Evolutionary conservation across 345 rosid species (phyloP), one percentile per base, ranked within the genome.

Genomic region (Camelina sativa): DNA sequence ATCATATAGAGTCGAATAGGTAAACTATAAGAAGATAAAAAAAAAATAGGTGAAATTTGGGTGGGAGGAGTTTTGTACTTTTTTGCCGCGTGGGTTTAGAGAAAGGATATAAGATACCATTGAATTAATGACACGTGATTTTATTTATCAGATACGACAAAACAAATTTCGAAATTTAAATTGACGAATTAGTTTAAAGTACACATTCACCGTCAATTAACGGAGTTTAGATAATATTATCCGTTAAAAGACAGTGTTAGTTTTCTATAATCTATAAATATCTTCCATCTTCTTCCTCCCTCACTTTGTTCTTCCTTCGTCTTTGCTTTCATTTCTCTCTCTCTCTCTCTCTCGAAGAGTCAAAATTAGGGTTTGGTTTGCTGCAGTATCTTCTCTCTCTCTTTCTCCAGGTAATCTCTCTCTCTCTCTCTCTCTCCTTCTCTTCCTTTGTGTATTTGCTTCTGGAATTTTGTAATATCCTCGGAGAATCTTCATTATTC

Each of bases 191-290:
- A 15, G 28, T 23, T 15, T 28, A 28, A 60, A 71, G 12, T 48
- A 48, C 40, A 67, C 38, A 6, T 15, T 37, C 60, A 71, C 53
- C 54, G 73, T 69, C 57, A 17, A 64, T 40, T 65, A 77, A 77
- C 73, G 67, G 73, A 58, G 80, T 77, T 28, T 65, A 78, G 56
- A 66, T 57, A 11, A 32, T 58, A 46, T 47, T 59, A 59, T 47
- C 80, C 76, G 76, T 70, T 64, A 72, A 43, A 65, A 66, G 64
- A 51, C 73, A 40, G 77, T 72, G 68, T 58, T 12, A 65, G 80
- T 78, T 61, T n/a, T 47, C 3, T 51, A 28, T 28, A 40, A 63
- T 78, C 70, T 83, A 72, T 83, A 65, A 67, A 80, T 78, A 65
- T 71, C 48, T 76, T 71, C 48, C 48, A 70, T 23, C 62, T 37